phyloP scores from a whole-genome alignment of 1,284 basidiomycete genomes.

The Irpex sp. region DNA sequence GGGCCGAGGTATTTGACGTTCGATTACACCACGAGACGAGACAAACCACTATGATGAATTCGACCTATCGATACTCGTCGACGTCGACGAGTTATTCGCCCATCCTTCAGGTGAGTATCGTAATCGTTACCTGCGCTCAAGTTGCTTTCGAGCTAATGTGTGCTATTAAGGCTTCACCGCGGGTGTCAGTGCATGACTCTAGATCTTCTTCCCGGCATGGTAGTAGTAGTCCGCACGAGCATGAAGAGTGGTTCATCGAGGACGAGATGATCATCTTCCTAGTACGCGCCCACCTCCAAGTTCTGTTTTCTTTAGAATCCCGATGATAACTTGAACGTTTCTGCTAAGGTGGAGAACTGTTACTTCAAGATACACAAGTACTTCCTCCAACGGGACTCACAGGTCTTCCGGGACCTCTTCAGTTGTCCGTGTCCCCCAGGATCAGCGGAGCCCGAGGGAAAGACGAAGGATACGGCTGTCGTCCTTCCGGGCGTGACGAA shows the following conservation, averaged over 20 bases:
- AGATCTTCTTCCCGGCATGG: neutral
- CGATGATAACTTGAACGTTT: neutral
- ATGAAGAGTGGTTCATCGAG: conserved; percentile 17
- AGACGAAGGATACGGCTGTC: conserved; percentile 13
- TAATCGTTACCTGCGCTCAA: neutral
- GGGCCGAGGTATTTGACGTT: too few relatives aligned
- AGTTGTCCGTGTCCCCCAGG: conserved; percentile 6
- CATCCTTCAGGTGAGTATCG: neutral
- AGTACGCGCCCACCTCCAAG: conserved; percentile 7
- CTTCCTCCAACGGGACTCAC: conserved; percentile 19
- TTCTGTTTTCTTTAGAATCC: too few relatives aligned
- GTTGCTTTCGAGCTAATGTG: too few relatives aligned
- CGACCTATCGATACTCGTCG: neutral
- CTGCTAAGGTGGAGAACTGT: conserved; percentile 25
- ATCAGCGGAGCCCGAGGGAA: conserved; percentile 6
- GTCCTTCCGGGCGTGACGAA: conserved; percentile 7
- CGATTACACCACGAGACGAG: too few relatives aligned
- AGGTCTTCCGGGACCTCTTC: conserved; percentile 15
- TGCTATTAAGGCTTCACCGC: neutral
- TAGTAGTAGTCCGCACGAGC: neutral
- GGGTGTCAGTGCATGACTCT: neutral
- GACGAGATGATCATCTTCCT: conserved; percentile 19
- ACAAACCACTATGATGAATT: neutral
- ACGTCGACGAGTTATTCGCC: neutral
- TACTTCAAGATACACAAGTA: conserved; percentile 32